Evolutionary conservation across 345 rosid genomes (phyloP).

Genomic region (Geranium rotundifolium): DNA sequence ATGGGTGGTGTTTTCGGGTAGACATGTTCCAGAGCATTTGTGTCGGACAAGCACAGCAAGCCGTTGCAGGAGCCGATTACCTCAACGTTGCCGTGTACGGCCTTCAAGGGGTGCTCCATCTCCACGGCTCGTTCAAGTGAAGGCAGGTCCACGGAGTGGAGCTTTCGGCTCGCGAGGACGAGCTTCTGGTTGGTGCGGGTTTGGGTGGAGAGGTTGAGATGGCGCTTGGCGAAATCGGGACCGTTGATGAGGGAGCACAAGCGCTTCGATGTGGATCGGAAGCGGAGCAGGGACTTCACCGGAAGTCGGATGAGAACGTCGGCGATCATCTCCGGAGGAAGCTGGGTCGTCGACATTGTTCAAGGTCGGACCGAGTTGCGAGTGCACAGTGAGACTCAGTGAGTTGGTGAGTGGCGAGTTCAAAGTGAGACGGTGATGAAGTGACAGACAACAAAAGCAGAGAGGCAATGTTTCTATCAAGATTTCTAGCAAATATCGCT

Average conservation of each 20-base stretch:
- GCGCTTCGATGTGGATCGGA: no score
- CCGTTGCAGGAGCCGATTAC: constrained; percentile 12
- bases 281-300: no score
- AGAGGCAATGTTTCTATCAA: no score
- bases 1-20: constrained; percentile 1
- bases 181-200: background rate
- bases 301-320: background rate
- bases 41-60: no score
- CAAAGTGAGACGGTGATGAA: no score
- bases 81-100: background rate
- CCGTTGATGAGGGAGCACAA: constrained; percentile 1
- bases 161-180: no score
- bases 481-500: no score
- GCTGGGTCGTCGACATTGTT: background rate
- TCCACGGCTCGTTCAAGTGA: no score
- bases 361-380: background rate
- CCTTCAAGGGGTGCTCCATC: constrained; percentile 14
- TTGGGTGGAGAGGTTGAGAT: constrained; percentile 1
- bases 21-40: constrained; percentile 14
- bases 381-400: no score
- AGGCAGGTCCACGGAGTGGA: no score
- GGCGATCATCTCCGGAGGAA: background rate
- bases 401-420: no score
- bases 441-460: no score
- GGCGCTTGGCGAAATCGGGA: constrained; percentile 3